Percentiles rank a stretch among this genome's conserved stretches.
Evolutionary conservation across 441 rosid genomes (phyloP).

Genomic region (Adansonia grandidieri): DNA sequence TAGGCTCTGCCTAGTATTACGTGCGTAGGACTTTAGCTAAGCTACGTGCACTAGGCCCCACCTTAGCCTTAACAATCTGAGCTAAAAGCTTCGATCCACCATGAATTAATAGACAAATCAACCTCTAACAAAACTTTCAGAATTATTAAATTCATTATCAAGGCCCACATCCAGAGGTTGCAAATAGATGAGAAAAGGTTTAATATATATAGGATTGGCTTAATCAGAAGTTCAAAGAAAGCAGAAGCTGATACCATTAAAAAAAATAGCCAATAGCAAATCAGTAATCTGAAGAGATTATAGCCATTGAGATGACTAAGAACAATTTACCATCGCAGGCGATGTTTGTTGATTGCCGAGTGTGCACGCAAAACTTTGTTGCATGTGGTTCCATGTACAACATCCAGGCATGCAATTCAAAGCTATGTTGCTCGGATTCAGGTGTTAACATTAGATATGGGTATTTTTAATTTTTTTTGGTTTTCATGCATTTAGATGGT

Average conservation of each 20-base stretch:
- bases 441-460: neutral
- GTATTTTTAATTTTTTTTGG: neutral
- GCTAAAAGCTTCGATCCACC: neutral
- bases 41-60: neutral
- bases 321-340: neutral
- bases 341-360: neutral
- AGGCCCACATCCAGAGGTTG: neutral
- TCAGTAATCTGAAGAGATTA: neutral
- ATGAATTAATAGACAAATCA: neutral
- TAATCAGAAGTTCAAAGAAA: neutral
- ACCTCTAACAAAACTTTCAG: neutral
- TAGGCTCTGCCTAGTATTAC: too few species aligned
- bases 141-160: neutral
- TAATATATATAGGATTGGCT: neutral
- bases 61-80: neutral
- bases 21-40: too few species aligned
- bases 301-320: neutral
- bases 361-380: neutral
- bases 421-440: neutral
- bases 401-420: neutral
- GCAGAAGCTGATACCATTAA: neutral
- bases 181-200: neutral
- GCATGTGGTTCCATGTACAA: neutral
- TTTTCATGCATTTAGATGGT: too few species aligned
- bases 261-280: neutral